A percentile compares a stretch with the other conserved stretches of the same genome.
These are phyloP conservation scores for Phytophthora ohioensis DNA, from an alignment of 352 stramenopile species.

Conservation along the genomic window DNA sequence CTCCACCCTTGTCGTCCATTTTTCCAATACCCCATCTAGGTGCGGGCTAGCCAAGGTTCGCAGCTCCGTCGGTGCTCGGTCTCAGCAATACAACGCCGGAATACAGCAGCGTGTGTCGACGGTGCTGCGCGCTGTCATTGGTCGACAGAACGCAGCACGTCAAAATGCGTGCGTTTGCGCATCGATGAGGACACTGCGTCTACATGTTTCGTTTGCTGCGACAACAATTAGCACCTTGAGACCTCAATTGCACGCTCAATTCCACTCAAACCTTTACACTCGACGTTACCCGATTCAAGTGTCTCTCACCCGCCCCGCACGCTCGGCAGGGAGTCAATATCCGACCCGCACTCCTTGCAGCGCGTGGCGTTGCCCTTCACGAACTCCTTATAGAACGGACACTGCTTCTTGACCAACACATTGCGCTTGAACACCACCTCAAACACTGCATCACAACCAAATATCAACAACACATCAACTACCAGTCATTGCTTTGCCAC, in stretches of 20 bases:
- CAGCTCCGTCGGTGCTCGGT: conserved; percentile 7
- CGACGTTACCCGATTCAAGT: too few relatives aligned
- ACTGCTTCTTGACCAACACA: conserved; percentile 64
- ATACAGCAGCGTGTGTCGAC: conserved; percentile 15
- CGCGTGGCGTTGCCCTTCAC: conserved; percentile 51
- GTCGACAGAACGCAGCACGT: conserved; percentile 12
- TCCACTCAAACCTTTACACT: too few relatives aligned
- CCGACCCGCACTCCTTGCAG: conserved; percentile 24
- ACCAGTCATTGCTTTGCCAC: background rate
- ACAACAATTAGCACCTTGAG: too few relatives aligned
- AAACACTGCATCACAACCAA: conserved; percentile 35
- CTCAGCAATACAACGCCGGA: conserved; percentile 28
- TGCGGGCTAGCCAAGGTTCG: background rate
- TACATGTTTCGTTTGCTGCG: too few relatives aligned
- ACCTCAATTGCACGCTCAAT: too few relatives aligned
- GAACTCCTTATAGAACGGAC: conserved; percentile 67
- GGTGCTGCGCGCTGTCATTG: conserved; percentile 12
- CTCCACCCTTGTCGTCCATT: background rate
- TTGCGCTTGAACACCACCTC: conserved; percentile 66
- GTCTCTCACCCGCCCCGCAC: background rate
- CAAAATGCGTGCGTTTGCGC: conserved; percentile 3
- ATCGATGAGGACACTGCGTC: too few relatives aligned
- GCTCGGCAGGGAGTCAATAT: conserved; percentile 9
- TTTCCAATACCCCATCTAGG: too few relatives aligned
- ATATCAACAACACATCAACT: too few relatives aligned